Base-by-base conservation (phyloP, 2,329 filamentous ascomycete species). In the Akanthomyces uredinophilus region DNA sequence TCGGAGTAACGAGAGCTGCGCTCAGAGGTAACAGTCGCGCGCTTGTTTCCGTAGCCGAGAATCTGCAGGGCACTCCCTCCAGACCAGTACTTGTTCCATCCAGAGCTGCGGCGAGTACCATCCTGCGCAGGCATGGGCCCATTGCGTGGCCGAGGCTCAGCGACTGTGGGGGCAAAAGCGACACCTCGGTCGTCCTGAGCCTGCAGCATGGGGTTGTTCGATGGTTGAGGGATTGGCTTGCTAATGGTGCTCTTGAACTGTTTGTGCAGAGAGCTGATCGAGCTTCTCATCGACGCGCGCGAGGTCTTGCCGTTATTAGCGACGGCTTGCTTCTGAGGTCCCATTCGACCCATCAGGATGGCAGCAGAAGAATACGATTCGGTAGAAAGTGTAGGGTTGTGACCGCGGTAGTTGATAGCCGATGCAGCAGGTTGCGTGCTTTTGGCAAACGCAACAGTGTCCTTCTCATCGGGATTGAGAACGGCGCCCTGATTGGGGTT, bases 1-100 rank as follows among this genome's bases (percentile, higher is more conserved):
- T 74, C 70, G 1, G 83, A 84, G 70, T 87, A 87, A 24, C 76
- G 78, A 56, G 84, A 86, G 70, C 83, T 83, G 55, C 74, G 73
- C 39, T 86, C 83, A 4, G 82, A 87, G 22, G 71, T 77, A n/a
- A 79, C 76, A 0, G 84, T 87, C 39, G 76, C 74, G 65, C 81
- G 73, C 70, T 80, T 77, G 41, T 76, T 70, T 16, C 83, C 84
- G 58, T 87, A 83, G 16, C 85, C 86, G 8, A 90, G 77, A 27
- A 88, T 83, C 68, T 88, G 87, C 61, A 88, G 75, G 8, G 87
- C 83, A 66, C 87, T 89, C 59, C 88, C 89, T 56, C 87, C 88
- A 16, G 88, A 90, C 83, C 89, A 92, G 74, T 91, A 92, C 59
- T 85, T 79, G 72, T 90, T 91, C 89, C 89, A 92, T 53, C 88